These are phyloP conservation scores for Fusarium sp. DNA, from an alignment of 2,329 filamentous ascomycete species.

Conservation along the genomic window DNA sequence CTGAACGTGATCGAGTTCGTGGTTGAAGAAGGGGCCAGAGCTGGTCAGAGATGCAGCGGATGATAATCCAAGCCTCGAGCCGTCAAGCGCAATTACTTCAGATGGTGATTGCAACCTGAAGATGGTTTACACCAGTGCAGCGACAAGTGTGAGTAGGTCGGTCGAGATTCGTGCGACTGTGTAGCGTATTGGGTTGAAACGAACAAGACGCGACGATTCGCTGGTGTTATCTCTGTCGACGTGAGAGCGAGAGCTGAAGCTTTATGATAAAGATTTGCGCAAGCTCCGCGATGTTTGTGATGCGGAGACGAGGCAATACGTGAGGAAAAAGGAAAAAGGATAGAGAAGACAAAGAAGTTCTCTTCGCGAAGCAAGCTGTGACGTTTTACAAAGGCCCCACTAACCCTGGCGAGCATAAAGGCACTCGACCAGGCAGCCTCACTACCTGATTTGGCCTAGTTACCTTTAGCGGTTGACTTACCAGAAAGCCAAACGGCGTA, in stretches of 20 bases:
- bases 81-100: not conserved
- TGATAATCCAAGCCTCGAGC: not conserved
- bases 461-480: slow-evolving; percentile 15
- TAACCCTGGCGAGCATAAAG: slow-evolving; percentile 23
- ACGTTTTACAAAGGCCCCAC: slow-evolving; percentile 41
- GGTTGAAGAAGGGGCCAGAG: not conserved
- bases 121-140: not conserved
- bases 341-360: slow-evolving; percentile 30
- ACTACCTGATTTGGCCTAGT: slow-evolving; percentile 7
- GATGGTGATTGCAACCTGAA: not conserved
- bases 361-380: slow-evolving; percentile 27
- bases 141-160: not conserved
- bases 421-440: slow-evolving; percentile 25
- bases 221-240: not conserved
- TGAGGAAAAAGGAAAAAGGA: not conserved
- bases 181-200: not conserved
- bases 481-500: not conserved
- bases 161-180: slow-evolving; percentile 10
- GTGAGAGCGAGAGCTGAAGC: not conserved
- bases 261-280: not conserved
- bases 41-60: not conserved
- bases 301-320: not conserved
- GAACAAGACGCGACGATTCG: slow-evolving; percentile 4
- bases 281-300: not conserved
- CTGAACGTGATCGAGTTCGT: slow-evolving; percentile 1